Evolutionary conservation across 2,329 filamentous ascomycete genomes (phyloP).

Genomic region (Diaporthe australafricana): DNA sequence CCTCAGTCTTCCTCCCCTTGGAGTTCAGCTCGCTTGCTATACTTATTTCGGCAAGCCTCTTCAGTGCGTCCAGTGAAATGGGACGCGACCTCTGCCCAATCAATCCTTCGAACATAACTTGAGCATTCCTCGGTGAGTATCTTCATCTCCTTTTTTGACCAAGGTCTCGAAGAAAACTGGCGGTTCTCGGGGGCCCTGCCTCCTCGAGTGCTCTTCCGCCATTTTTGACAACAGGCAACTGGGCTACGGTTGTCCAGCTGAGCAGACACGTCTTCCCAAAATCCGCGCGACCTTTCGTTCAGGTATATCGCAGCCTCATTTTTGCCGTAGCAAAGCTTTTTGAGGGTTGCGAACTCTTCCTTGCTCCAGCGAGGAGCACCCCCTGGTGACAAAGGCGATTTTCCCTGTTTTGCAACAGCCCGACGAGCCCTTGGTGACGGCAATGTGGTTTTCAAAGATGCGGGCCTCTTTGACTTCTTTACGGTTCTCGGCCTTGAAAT

Average conservation of each 20-base stretch:
- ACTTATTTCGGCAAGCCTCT: rapidly evolving
- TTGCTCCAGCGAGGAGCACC: background rate
- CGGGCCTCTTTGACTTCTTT: rapidly evolving
- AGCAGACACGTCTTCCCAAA: background rate
- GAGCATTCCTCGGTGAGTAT: background rate
- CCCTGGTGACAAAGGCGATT: no score
- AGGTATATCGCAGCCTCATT: no score
- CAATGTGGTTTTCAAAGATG: no score
- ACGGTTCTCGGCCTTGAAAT: background rate
- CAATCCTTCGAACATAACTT: no score
- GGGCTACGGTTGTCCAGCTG: background rate
- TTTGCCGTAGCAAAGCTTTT: background rate
- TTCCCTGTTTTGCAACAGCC: no score
- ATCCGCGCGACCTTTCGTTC: background rate
- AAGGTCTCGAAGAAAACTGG: rapidly evolving
- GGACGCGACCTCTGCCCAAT: background rate
- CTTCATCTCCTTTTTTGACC: background rate
- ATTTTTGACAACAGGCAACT: background rate
- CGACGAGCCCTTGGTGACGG: no score
- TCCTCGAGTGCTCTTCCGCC: background rate
- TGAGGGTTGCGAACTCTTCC: background rate
- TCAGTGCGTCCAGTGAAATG: background rate
- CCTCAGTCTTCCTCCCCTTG: background rate
- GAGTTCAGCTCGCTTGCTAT: no score
- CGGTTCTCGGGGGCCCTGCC: no score